Evolutionary conservation across 805 yeast genomes (phyloP), one percentile per base, ranked within the genome.

Genomic region (Ogataea methylovora): DNA sequence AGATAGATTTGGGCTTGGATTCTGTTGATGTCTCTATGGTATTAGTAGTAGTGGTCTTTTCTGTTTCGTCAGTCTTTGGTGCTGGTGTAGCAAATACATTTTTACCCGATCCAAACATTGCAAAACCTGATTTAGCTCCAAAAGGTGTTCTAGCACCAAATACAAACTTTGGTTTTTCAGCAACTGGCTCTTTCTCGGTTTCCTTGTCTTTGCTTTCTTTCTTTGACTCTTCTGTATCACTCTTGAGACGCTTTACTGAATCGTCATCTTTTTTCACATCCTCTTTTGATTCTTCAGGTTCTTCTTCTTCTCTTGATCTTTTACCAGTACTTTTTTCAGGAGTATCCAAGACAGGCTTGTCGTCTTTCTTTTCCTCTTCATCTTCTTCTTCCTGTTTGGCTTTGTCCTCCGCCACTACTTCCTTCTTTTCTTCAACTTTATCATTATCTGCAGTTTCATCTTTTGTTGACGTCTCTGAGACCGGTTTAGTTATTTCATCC

Each of bases 131-230:
- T 30, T 61, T 51, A 2, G 63, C 60, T 9, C 78, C 77, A 49
- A 75, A 74, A 17, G 64, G 47, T 0, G 79, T 64, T 3, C 68
- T 50, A 1, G 75, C 58, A 8, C 82, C 83, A 60, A 76, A 76
- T 1, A 73, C 76, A 51, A 70, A 73, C 42, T 65, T 67, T 16
- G 75, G 69, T 35, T 54, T 51, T 3, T 36, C 42, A n/a, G n/a
- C n/a, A n/a, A 28, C 28, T 20, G 35, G 33, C 23, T 24, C 37
- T n/a, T 25, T 31, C 38, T 13, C n/a, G 25, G 20, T 13, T 22
- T 27, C 20, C 33, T 20, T 6, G 8, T 20, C 9, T 20, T 20
- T 6, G 22, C 22, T 20, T 20, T 20, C 22, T 6, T 6, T 20
- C 9, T 20, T 20, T 20, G 22, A 9, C 22, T 20, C 22, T 20